phyloP scores from a whole-genome alignment of 306 rosid genomes.

The Lathyrus sativus region DNA sequence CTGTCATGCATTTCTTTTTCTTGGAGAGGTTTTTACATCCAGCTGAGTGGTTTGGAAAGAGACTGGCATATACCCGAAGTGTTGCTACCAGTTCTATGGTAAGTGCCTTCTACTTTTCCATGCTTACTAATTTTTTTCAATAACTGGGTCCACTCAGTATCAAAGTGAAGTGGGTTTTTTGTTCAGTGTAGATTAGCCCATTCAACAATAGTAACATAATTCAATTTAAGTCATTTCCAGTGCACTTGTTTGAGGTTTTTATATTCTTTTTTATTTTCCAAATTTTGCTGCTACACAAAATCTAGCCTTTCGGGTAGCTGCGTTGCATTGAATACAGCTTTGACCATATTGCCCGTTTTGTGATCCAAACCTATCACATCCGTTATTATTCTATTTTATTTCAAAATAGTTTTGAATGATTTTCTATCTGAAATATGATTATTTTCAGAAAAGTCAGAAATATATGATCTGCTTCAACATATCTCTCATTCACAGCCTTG shows the following conservation, averaged over 20 bases:
- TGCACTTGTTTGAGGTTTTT: conserved; percentile 18
- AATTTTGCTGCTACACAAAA: conserved; percentile 17
- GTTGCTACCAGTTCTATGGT: conserved; percentile 99
- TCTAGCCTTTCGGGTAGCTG: conserved; percentile 8
- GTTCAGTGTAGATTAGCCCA: conserved; percentile 11
- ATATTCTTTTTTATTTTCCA: conserved; percentile 7
- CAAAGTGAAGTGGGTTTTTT: conserved; percentile 12
- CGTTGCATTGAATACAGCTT: conserved; percentile 14
- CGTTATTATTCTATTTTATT: conserved; percentile 15
- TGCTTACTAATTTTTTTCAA: conserved; percentile 13
- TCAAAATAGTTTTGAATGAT: neutral
- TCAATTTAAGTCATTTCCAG: conserved; percentile 30
- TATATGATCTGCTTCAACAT: conserved; percentile 10
- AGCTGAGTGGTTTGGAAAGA: conserved; percentile 95
- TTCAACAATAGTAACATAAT: conserved; percentile 23
- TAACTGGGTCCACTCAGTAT: conserved; percentile 15
- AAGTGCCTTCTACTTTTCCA: conserved; percentile 39
- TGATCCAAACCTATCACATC: conserved; percentile 27
- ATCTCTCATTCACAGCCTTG: conserved; percentile 25
- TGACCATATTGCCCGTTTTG: conserved; percentile 2
- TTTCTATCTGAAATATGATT: conserved; percentile 22
- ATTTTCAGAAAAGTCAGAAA: conserved; percentile 6
- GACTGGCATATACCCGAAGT: conserved; percentile 86
- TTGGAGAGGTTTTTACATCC: conserved; percentile 91
- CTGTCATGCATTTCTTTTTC: conserved; percentile 96